Base-by-base conservation (phyloP, 805 yeast species). In the Candida piceae region DNA sequence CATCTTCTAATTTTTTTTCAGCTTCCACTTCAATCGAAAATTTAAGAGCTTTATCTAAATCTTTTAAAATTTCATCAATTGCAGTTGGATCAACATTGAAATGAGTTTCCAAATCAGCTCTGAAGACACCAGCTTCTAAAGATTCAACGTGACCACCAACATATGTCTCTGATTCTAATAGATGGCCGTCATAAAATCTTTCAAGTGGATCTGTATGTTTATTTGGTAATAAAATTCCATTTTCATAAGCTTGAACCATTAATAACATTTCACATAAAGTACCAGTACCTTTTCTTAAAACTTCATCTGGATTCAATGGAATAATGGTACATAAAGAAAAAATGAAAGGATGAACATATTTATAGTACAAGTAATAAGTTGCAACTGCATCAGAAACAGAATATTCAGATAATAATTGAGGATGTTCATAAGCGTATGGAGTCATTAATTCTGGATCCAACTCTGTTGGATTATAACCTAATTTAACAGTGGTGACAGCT, bases 331-430 rank as follows among this genome's bases (percentile, higher is more conserved):
- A 89, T 40, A 93, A 76, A 2, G 98, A 93, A 55, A 93, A 88
- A 48, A 93, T 83, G 64, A 93, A 93, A 2, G 97, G 97, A 60
- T 89, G 97, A 35, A 93, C 96, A 56, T 93, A 94, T 62, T 93
- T 93, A 78, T 84, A 89, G 66, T 89, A 93, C 31, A 93, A 67
- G 60, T 93, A 93, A 57, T 89, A 93, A 0, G 99, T 93, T 4
- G 98, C 98, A 27, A 94, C 98, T 10, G 99, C 99, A 70, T 93
- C 99, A 39, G 98, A 94, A 19, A 93, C 99, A 1, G 98, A 94
- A 60, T 93, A 93, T 57, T 94, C 98, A 0, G 98, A 87, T 35
- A 93, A 63, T 4, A 82, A 64, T 53, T 93, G 97, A 1, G 99
- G 98, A 50, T 83, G 77, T 52, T 89, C 96, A 48, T 81, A 78